phyloP scores from a whole-genome alignment of 306 rosid species.

The Abrus precatorius region DNA sequence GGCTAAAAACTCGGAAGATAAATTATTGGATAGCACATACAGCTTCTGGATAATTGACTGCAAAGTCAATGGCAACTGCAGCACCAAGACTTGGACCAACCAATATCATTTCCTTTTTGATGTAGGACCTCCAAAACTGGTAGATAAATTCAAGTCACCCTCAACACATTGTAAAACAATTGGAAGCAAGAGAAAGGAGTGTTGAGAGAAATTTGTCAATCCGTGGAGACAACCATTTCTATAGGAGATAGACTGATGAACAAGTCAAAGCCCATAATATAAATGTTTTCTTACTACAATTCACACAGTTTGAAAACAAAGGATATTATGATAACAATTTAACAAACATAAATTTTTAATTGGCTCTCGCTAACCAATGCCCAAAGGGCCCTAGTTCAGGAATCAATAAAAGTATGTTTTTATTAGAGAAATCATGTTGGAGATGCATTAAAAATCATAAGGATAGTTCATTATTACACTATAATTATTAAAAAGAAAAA shows the following conservation, averaged over 20 bases:
- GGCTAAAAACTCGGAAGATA: neutral
- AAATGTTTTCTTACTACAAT: slow-evolving; percentile 14
- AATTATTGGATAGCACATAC: slow-evolving; percentile 56
- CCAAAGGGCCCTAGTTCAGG: too few relatives aligned
- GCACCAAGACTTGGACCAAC: slow-evolving; percentile 95
- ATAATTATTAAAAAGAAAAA: too few relatives aligned
- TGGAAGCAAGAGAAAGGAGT: neutral
- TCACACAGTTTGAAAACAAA: neutral
- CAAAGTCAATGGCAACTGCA: slow-evolving; percentile 88
- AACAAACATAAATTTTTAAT: neutral
- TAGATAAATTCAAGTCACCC: slow-evolving; percentile 30
- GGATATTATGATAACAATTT: neutral
- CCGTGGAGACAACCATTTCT: slow-evolving; percentile 14
- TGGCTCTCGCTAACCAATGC: too few relatives aligned
- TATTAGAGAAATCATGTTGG: too few relatives aligned
- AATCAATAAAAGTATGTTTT: too few relatives aligned
- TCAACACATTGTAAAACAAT: slow-evolving; percentile 5
- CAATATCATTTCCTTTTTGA: slow-evolving; percentile 74
- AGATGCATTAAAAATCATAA: too few relatives aligned
- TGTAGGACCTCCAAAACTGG: slow-evolving; percentile 83
- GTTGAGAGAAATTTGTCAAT: slow-evolving; percentile 12
- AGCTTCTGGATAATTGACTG: slow-evolving; percentile 80
- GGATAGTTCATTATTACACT: too few relatives aligned
- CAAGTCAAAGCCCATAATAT: neutral
- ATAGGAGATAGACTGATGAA: slow-evolving; percentile 8